Base-by-base conservation (phyloP, 1,139 yeast species). In the Geotrichum aggregatum region DNA sequence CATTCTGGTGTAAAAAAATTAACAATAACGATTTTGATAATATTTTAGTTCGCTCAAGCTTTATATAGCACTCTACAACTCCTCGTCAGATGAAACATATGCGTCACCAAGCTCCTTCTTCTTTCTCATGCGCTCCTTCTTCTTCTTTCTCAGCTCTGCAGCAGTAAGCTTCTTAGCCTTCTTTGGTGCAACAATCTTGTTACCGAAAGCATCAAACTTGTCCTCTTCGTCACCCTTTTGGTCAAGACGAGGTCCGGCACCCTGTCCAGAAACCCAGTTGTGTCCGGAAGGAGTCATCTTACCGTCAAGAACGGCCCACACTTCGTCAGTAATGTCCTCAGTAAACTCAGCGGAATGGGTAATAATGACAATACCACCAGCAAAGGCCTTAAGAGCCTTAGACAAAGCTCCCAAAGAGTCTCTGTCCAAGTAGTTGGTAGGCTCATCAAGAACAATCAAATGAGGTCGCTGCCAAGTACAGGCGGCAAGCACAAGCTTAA, bases 391-490 rank as follows among this genome's bases (percentile, higher is more conserved):
- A 79, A 92, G 82, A 72, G 98, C 98, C 83, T 88, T 91, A 63
- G 98, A 92, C 75, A 92, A 84, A 75, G 98, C 98, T 73, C 98
- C 98, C 73, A 92, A 84, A 65, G 98, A 92, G 79, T 92, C 98
- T 80, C 98, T 84, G 77, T 92, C 98, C 82, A 92, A 83, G 78
- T 92, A 92, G 80, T 92, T 92, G 72, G 98, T 92, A 55, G 71
- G 71, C 81, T 89, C 97, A 82, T 92, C 98, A 76, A 92, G 87
- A 69, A 92, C 98, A 70, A 92, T 91, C 81, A 92, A 83, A 76
- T 92, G 98, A 73, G 98, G 98, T 84, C 98, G 91, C 82, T 91
- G 97, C 98, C 98, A 92, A 60, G 98, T 89, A 84, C 98, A 88
- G 77, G 98, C 98, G 76, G 98, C 98, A 74, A 92, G 81, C 70